Evolutionary conservation across 495 filamentous ascomycete genomes (phyloP).

Genomic region (Platismatia glauca): DNA sequence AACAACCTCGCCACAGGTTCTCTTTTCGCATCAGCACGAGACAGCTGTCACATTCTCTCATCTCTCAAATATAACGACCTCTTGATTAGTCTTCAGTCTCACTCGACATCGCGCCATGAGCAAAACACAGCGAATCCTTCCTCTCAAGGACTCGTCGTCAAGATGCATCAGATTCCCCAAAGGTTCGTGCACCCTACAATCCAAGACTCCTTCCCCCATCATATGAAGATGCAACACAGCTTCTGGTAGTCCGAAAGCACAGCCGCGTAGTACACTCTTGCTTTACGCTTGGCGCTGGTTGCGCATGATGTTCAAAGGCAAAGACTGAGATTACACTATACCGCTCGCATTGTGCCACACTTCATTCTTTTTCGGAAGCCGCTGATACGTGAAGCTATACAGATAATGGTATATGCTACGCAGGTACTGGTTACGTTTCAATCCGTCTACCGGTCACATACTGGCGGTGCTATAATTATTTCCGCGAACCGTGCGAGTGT

Average conservation of each 20-base stretch:
- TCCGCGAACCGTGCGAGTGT: background rate
- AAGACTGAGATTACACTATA: slow-evolving; percentile 48
- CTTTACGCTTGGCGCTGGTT: slow-evolving; percentile 47
- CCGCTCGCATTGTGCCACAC: background rate
- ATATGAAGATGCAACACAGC: slow-evolving; percentile 56
- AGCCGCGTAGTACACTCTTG: slow-evolving; percentile 48
- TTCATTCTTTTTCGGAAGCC: background rate
- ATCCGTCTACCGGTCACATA: background rate
- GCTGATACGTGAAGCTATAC: background rate
- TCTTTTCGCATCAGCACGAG: no score
- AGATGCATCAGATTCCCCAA: background rate
- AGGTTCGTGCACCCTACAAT: background rate
- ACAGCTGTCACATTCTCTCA: background rate
- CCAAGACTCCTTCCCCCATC: background rate
- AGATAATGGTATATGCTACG: background rate
- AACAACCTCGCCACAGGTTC: no score
- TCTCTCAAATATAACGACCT: background rate
- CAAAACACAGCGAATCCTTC: background rate
- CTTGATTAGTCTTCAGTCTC: background rate
- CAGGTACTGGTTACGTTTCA: background rate
- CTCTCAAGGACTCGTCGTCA: background rate
- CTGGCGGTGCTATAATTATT: background rate
- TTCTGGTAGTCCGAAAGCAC: slow-evolving; percentile 75
- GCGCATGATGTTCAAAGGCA: slow-evolving; percentile 63
- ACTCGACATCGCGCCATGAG: background rate